Conservation (phyloP, 495 filamentous ascomycete species). For the Aspergillus sparsus region DNA sequence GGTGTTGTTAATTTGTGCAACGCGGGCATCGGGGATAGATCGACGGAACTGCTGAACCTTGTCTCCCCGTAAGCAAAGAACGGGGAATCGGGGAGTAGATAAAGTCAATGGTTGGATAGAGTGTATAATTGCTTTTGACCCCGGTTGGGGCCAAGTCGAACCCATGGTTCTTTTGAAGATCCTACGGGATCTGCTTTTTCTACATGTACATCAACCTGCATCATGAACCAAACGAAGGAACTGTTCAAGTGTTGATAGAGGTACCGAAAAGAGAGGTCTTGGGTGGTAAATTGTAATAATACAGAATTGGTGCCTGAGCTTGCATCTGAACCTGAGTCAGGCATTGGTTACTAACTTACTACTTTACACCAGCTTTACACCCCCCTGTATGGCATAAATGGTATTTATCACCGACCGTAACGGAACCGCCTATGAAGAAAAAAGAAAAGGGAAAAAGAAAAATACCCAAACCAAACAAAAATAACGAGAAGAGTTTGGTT, state of each 20-base stretch:
- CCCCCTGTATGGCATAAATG: neutral
- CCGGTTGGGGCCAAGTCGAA: too few relatives aligned
- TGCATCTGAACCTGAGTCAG: neutral
- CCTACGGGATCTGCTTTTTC: too few relatives aligned
- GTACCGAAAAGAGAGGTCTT: neutral
- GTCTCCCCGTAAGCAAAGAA: too few relatives aligned
- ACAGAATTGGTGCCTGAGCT: neutral
- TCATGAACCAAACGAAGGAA: too few relatives aligned
- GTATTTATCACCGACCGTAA: neutral
- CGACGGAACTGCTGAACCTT: too few relatives aligned
- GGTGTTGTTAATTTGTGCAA: too few relatives aligned
- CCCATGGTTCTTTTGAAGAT: too few relatives aligned
- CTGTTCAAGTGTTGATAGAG: neutral
- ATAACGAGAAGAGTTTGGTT: neutral
- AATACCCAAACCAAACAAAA: neutral
- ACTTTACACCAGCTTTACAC: neutral
- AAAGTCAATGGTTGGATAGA: too few relatives aligned
- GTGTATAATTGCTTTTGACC: too few relatives aligned
- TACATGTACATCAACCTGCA: too few relatives aligned
- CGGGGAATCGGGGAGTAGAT: too few relatives aligned
- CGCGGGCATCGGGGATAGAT: too few relatives aligned
- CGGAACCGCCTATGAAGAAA: neutral
- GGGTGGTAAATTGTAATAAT: neutral
- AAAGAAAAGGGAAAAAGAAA: neutral
- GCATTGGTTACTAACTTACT: neutral